Conservation (phyloP, 2,329 filamentous ascomycete species). For the Exophiala lecanii-corni region DNA sequence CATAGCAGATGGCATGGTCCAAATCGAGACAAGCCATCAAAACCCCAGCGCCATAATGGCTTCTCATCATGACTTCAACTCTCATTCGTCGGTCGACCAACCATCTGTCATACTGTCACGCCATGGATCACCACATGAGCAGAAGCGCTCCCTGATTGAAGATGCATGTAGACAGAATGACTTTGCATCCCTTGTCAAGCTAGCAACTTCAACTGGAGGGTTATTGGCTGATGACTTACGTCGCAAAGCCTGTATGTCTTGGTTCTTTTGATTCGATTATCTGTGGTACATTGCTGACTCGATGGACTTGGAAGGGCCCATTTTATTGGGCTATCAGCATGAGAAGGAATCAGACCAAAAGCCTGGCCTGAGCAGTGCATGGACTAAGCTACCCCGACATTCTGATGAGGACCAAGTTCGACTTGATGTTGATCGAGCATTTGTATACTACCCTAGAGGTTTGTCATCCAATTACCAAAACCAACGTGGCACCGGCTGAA, state of each 20-base stretch:
- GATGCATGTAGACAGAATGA: conserved; percentile 59
- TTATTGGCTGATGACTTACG: conserved; percentile 65
- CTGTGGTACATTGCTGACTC: conserved; percentile 19
- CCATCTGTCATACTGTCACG: conserved; percentile 5
- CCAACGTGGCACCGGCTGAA: conserved; percentile 21
- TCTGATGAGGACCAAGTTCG: conserved; percentile 85
- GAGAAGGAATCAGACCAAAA: conserved; percentile 6
- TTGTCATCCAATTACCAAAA: conserved; percentile 32
- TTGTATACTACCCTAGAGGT: conserved; percentile 91
- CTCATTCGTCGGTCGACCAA: background rate
- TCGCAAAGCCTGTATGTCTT: conserved; percentile 67
- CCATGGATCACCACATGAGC: conserved; percentile 10
- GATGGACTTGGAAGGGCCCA: conserved; percentile 41
- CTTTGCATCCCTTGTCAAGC: conserved; percentile 50
- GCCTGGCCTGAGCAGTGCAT: conserved; percentile 33
- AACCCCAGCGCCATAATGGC: conserved; percentile 9
- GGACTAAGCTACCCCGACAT: conserved; percentile 68
- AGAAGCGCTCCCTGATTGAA: conserved; percentile 48
- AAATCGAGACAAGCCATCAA: conserved; percentile 2
- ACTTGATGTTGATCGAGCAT: conserved; percentile 91
- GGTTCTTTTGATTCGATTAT: background rate
- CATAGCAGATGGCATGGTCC: conserved; percentile 4
- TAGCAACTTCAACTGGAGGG: conserved; percentile 63
- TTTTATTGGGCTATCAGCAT: conserved; percentile 42
- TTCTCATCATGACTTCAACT: conserved; percentile 5